phyloP scores from a whole-genome alignment of 345 rosid genomes.

The Bruguiera parviflora region DNA sequence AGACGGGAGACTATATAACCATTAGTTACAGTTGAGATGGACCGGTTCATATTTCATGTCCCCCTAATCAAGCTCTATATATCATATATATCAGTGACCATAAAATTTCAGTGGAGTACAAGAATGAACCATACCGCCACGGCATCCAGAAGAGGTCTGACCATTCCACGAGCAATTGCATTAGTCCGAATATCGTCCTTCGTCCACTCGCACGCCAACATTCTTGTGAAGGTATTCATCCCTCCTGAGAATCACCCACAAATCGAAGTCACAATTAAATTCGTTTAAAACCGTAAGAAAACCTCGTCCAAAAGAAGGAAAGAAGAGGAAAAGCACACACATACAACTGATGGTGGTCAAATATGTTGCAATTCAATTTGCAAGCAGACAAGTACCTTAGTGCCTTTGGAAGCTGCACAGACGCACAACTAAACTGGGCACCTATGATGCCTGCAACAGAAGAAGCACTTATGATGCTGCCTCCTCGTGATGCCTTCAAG shows the following conservation, averaged over 20 bases:
- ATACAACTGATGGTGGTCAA: too few relatives aligned
- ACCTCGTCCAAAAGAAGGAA: too few relatives aligned
- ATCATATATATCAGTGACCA: too few relatives aligned
- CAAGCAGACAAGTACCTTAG: neutral
- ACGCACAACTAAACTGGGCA: slow-evolving; percentile 4
- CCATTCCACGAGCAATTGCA: slow-evolving; percentile 4
- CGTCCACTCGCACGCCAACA: slow-evolving; percentile 20
- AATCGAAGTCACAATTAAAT: too few relatives aligned
- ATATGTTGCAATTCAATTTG: too few relatives aligned
- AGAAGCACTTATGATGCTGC: slow-evolving; percentile 4
- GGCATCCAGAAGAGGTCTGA: neutral
- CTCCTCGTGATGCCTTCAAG: slow-evolving; percentile 3
- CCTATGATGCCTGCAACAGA: slow-evolving; percentile 11
- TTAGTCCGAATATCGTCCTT: slow-evolving; percentile 21
- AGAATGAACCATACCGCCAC: neutral
- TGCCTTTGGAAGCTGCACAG: slow-evolving; percentile 19
- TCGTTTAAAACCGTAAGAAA: too few relatives aligned
- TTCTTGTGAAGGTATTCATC: slow-evolving; percentile 14
- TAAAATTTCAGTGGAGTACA: too few relatives aligned
- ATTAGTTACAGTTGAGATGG: too few relatives aligned
- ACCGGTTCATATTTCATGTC: too few relatives aligned
- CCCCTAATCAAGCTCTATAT: too few relatives aligned
- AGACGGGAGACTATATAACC: too few relatives aligned
- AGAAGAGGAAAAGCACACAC: too few relatives aligned
- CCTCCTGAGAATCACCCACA: slow-evolving; percentile 6